phyloP scores from a whole-genome alignment of 2,329 filamentous ascomycete species.

The Xylariaceae sp. region DNA sequence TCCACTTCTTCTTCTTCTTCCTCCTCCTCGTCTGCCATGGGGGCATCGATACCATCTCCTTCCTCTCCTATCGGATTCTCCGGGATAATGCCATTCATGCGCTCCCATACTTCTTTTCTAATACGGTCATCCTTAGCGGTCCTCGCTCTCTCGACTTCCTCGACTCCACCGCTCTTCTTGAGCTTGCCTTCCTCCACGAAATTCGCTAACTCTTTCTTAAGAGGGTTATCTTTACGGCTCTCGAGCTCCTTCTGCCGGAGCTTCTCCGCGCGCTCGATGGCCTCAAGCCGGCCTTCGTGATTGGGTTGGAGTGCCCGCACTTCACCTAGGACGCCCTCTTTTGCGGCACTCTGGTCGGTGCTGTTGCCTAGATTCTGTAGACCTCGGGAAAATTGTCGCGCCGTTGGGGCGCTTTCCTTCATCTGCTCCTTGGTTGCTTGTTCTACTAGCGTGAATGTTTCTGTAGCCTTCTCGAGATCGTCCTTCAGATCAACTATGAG shows the following conservation, averaged over 20 bases:
- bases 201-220: slow-evolving; percentile 76
- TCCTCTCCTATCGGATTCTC: slow-evolving; percentile 42
- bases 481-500: slow-evolving; percentile 87
- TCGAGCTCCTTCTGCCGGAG: slow-evolving; percentile 84
- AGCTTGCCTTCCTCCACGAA: slow-evolving; percentile 89
- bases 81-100: slow-evolving; percentile 54
- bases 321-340: slow-evolving; percentile 87
- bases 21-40: slow-evolving; percentile 17
- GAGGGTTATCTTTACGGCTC: slow-evolving; percentile 65
- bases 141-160: slow-evolving; percentile 83
- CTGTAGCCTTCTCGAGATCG: slow-evolving; percentile 88
- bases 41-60: slow-evolving; percentile 15
- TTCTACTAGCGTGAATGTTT: slow-evolving; percentile 92
- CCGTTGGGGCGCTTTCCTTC: slow-evolving; percentile 60
- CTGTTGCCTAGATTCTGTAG: slow-evolving; percentile 51
- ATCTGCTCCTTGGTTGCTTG: slow-evolving; percentile 98
- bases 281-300: slow-evolving; percentile 87
- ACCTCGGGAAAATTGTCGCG: slow-evolving; percentile 52
- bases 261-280: slow-evolving; percentile 95
- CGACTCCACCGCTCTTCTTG: slow-evolving; percentile 93
- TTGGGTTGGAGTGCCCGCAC: slow-evolving; percentile 91
- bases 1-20: slow-evolving; percentile 14
- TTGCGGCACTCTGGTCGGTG: slow-evolving; percentile 72
- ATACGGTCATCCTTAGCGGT: slow-evolving; percentile 83
- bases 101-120: slow-evolving; percentile 71